Percentiles rank a stretch among this genome's conserved stretches.
phyloP scores from a whole-genome alignment of 768 basidiomycete genomes.

The Boletus coccyginus region DNA sequence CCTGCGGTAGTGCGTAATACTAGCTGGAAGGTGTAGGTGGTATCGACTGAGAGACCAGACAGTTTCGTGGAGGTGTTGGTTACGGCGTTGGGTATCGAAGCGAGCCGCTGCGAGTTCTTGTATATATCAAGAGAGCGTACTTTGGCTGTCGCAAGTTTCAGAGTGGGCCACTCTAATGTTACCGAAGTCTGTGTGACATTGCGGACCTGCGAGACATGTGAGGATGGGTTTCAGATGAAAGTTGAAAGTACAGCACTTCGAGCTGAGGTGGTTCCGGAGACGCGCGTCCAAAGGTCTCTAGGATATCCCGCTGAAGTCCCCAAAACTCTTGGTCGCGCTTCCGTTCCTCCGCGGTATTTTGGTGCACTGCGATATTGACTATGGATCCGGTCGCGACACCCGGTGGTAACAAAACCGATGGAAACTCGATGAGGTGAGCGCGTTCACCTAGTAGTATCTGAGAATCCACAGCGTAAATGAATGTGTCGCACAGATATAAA shows the following conservation, averaged over 20 bases:
- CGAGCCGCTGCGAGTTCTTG: constrained; percentile 85
- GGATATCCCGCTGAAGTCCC: constrained; percentile 78
- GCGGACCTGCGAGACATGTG: constrained; percentile 55
- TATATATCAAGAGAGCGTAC: constrained; percentile 90
- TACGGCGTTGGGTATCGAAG: constrained; percentile 76
- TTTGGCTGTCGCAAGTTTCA: constrained; percentile 83
- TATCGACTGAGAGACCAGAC: constrained; percentile 75
- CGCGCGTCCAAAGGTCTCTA: constrained; percentile 65
- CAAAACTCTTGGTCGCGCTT: constrained; percentile 80
- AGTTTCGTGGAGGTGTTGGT: constrained; percentile 88
- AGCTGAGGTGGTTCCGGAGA: constrained; percentile 74
- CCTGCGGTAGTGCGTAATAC: constrained; percentile 92
- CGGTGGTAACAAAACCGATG: constrained; percentile 89
- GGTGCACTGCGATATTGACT: constrained; percentile 93
- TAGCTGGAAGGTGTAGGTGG: constrained; percentile 93
- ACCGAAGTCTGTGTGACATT: constrained; percentile 97
- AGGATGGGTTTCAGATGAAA: not conserved
- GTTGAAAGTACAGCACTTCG: constrained; percentile 45
- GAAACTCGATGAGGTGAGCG: constrained; percentile 97
- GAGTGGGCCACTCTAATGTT: constrained; percentile 90
- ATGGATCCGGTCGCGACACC: constrained; percentile 93
- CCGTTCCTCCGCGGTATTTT: constrained; percentile 82
- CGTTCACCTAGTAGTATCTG: constrained; percentile 91
- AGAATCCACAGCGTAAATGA: not conserved
- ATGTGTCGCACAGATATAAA: not conserved